A percentile compares a stretch with the other conserved stretches of the same genome.
Evolutionary conservation across 1,284 basidiomycete species (phyloP).

Genomic region (Lentinula novae-zelandiae): DNA sequence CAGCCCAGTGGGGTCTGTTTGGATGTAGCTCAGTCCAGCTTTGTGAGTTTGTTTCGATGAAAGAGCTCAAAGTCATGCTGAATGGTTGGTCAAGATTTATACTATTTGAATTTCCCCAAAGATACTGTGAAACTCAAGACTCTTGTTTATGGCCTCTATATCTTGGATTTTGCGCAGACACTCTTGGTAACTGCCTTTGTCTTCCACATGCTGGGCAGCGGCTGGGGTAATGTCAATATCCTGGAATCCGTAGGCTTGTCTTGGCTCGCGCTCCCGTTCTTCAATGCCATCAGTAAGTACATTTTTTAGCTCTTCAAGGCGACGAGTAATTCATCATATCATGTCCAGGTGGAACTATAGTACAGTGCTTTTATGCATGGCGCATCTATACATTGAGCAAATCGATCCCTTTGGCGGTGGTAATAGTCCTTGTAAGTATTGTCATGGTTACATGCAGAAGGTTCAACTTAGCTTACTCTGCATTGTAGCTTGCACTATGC

Average conservation of each 20-base stretch:
- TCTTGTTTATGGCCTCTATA: constrained; percentile 10
- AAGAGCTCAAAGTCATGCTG: not conserved
- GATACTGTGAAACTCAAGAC: constrained; percentile 7
- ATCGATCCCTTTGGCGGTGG: not conserved
- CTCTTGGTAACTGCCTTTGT: constrained; percentile 7
- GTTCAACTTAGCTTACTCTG: not conserved
- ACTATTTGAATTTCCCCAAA: constrained; percentile 12
- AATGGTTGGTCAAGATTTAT: constrained; percentile 4
- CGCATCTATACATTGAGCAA: constrained; percentile 8
- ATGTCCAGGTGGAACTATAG: constrained; percentile 1
- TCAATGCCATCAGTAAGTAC: constrained; percentile 9
- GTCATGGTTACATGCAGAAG: not conserved
- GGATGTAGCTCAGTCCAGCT: not conserved
- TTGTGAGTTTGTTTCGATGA: not conserved
- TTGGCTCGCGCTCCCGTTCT: constrained; percentile 8
- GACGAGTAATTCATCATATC: not conserved
- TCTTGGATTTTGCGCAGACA: constrained; percentile 9
- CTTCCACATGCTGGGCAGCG: constrained; percentile 4
- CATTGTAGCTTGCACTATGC: constrained; percentile 3
- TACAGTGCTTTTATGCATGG: constrained; percentile 11
- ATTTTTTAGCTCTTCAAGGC: not conserved
- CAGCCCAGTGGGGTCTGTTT: not conserved
- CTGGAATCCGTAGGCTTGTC: constrained; percentile 3
- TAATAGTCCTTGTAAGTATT: constrained; percentile 7
- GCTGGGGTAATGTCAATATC: constrained; percentile 9